A percentile compares a stretch with the other conserved stretches of the same genome.
phyloP scores from a whole-genome alignment of 2,329 filamentous ascomycete species.

The Neonectria hederae region DNA sequence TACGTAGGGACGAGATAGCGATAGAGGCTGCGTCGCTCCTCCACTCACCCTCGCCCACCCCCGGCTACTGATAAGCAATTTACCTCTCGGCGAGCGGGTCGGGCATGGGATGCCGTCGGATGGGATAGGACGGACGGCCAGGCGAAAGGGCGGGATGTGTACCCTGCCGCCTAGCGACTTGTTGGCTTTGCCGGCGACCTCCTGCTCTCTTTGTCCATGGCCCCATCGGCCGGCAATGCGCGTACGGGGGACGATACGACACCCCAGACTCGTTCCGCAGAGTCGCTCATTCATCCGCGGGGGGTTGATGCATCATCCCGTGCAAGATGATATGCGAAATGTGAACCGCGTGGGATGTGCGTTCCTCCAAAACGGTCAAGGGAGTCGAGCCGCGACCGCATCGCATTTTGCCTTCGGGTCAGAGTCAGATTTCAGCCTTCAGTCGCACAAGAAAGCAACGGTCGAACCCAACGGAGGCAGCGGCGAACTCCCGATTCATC shows the following conservation, averaged over 20 bases:
- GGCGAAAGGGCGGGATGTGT: slow-evolving; percentile 5
- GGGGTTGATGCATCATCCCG: slow-evolving; percentile 11
- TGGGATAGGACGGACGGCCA: not conserved
- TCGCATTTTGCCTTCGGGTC: not conserved
- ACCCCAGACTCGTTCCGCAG: not conserved
- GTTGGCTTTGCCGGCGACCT: slow-evolving; percentile 3
- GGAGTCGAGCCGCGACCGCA: not conserved
- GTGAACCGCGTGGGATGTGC: slow-evolving; percentile 13
- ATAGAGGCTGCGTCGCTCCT: slow-evolving; percentile 13
- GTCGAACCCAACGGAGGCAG: slow-evolving; percentile 5
- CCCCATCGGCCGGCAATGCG: slow-evolving; percentile 3
- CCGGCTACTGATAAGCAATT: slow-evolving; percentile 21
- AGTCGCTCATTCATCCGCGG: not conserved
- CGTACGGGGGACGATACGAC: not conserved
- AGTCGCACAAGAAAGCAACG: not conserved
- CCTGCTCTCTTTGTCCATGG: slow-evolving; percentile 15
- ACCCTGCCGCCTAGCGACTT: slow-evolving; percentile 4
- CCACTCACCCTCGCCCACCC: slow-evolving; percentile 15
- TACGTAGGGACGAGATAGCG: slow-evolving; percentile 23
- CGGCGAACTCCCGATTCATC: slow-evolving; percentile 13
- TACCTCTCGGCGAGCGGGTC: slow-evolving; percentile 15
- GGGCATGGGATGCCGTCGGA: not conserved
- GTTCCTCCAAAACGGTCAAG: slow-evolving; percentile 7
- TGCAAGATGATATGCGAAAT: slow-evolving; percentile 7
- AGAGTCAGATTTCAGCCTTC: not conserved